A percentile compares a stretch with the other conserved stretches of the same genome.
phyloP scores from a whole-genome alignment of 352 stramenopile genomes.

The Pythium guiyangense region DNA sequence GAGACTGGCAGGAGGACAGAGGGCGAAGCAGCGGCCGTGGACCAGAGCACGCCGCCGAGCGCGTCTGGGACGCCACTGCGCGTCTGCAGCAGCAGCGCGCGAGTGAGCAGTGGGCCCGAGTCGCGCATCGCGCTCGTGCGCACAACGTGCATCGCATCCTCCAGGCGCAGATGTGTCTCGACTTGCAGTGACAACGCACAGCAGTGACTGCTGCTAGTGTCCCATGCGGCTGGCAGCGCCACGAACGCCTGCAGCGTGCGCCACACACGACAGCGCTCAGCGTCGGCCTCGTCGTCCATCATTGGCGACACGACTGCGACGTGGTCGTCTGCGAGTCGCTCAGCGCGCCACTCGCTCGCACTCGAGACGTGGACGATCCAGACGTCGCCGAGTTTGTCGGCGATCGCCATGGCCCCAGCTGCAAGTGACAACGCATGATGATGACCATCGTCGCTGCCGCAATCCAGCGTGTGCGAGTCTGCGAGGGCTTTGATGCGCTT shows the following conservation, averaged over 20 bases:
- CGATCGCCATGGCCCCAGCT: conserved; percentile 23
- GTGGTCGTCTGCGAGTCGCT: conserved; percentile 1
- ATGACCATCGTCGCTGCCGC: not conserved
- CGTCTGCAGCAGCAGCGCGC: not conserved
- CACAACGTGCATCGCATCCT: not conserved
- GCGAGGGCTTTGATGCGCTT: not conserved
- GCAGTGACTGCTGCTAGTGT: not conserved
- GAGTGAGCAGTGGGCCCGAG: not conserved
- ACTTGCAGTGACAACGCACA: not conserved
- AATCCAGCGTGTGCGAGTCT: not conserved
- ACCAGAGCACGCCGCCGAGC: not conserved
- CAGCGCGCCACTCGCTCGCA: not conserved
- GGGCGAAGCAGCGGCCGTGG: not conserved
- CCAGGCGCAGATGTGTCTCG: not conserved
- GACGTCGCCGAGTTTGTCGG: conserved; percentile 46
- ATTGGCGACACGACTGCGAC: not conserved
- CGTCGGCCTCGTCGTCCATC: not conserved
- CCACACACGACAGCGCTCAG: not conserved
- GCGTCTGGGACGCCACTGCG: not conserved
- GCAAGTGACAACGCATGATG: not conserved
- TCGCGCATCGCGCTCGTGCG: not conserved
- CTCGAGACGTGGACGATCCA: conserved; percentile 80
- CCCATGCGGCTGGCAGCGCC: not conserved
- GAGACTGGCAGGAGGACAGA: not conserved
- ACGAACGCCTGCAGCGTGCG: not conserved